Evolutionary conservation across 176 grass and related monocot genomes (phyloP).

Genomic region (Alopecurus myosuroides): DNA sequence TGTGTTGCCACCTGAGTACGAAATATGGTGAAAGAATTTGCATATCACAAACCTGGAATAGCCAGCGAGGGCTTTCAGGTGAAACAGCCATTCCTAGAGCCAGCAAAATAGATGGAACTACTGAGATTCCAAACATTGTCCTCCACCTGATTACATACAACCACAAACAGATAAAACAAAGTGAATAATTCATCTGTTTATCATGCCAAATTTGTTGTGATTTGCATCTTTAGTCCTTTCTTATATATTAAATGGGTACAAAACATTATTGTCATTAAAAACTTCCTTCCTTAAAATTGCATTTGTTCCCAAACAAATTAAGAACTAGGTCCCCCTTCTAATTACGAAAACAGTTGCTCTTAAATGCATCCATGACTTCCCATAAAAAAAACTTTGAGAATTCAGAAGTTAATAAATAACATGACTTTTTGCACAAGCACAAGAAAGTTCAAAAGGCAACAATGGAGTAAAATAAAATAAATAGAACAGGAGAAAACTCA

Average conservation of each 20-base stretch:
- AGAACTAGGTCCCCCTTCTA: neutral
- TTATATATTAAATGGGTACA: neutral
- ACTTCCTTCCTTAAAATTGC: neutral
- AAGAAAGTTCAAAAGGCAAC: neutral
- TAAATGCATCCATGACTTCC: neutral
- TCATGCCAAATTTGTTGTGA: neutral
- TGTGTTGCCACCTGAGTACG: neutral
- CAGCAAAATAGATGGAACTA: constrained; percentile 81
- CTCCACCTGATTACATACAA: constrained; percentile 72
- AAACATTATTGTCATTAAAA: neutral
- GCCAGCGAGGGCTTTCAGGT: constrained; percentile 99
- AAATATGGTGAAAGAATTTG: neutral
- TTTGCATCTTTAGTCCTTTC: neutral
- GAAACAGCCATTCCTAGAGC: constrained; percentile 90
- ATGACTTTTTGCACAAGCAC: neutral
- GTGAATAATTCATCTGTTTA: neutral
- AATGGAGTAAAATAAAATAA: neutral
- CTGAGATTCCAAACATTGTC: constrained; percentile 82
- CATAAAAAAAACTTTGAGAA: neutral
- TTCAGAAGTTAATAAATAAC: neutral
- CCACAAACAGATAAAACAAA: constrained; percentile 9
- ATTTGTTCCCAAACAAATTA: neutral
- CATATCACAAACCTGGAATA: constrained; percentile 78
- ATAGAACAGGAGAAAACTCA: constrained; percentile 34
- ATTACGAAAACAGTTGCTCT: neutral